A percentile compares a stretch with the other conserved stretches of the same genome.
phyloP scores from a whole-genome alignment of 2,329 filamentous ascomycete species.

The Fusarium sp. region DNA sequence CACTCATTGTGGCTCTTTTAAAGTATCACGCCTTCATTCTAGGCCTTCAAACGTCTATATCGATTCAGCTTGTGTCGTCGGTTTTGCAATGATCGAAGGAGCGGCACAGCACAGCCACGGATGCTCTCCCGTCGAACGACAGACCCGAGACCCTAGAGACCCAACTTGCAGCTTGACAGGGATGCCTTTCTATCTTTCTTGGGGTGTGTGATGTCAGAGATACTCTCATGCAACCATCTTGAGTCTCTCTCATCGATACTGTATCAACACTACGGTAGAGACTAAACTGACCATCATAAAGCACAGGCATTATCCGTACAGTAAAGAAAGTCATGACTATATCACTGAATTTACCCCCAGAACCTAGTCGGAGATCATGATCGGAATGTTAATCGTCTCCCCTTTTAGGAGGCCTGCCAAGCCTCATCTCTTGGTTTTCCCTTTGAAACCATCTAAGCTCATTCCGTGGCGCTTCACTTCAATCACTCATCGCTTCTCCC shows the following conservation, averaged over 20 bases:
- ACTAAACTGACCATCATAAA: not conserved
- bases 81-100: constrained; percentile 7
- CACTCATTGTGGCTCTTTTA: constrained; percentile 7
- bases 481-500: constrained; percentile 1
- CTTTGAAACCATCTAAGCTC: constrained; percentile 15
- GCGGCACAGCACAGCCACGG: constrained; percentile 31
- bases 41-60: constrained; percentile 8
- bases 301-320: not conserved
- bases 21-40: constrained; percentile 6
- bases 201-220: constrained; percentile 35
- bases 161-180: constrained; percentile 27
- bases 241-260: not conserved
- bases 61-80: constrained; percentile 27
- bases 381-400: constrained; percentile 36
- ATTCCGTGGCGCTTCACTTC: constrained; percentile 30
- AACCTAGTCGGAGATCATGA: constrained; percentile 26
- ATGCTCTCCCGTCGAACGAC: constrained; percentile 20
- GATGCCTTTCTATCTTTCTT: constrained; percentile 3
- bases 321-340: not conserved
- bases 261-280: not conserved
- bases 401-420: constrained; percentile 23
- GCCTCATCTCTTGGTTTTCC: constrained; percentile 9
- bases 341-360: constrained; percentile 36
- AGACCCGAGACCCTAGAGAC: not conserved
- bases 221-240: constrained; percentile 9